These are phyloP conservation scores for Fusarium sp. DNA, from an alignment of 2,329 filamentous ascomycete genomes.

Conservation along the genomic window DNA sequence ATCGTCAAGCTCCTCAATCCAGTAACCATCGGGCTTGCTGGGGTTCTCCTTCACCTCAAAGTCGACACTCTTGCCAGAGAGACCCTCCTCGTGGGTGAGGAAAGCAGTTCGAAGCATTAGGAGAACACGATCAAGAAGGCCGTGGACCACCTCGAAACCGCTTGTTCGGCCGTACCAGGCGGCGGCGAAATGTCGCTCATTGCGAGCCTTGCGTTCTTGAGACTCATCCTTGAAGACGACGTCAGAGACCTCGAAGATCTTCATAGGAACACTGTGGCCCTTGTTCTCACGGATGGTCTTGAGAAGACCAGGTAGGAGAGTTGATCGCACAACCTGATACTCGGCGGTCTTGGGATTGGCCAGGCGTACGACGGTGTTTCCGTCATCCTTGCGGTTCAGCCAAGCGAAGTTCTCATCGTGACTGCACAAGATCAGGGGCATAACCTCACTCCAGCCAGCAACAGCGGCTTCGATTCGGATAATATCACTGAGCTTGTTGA, in stretches of 20 bases:
- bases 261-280: constrained; percentile 86
- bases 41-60: constrained; percentile 66
- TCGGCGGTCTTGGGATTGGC: constrained; percentile 94
- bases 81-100: constrained; percentile 78
- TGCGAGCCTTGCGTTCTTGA: constrained; percentile 86
- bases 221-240: constrained; percentile 89
- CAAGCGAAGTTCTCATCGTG: constrained; percentile 98
- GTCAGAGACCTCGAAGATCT: constrained; percentile 91
- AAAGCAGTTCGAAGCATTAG: constrained; percentile 90
- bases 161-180: constrained; percentile 94
- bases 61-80: constrained; percentile 63
- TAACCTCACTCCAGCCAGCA: constrained; percentile 95
- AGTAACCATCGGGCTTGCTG: constrained; percentile 80
- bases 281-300: constrained; percentile 97
- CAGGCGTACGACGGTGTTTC: constrained; percentile 82
- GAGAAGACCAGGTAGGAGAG: constrained; percentile 84
- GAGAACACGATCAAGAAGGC: constrained; percentile 90
- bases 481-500: constrained; percentile 97
- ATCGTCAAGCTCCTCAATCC: constrained; percentile 93
- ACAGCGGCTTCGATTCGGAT: constrained; percentile 89
- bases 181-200: constrained; percentile 95
- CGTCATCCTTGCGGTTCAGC: constrained; percentile 91
- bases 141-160: constrained; percentile 96
- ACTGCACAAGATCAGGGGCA: constrained; percentile 95
- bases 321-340: constrained; percentile 93